Conservation (phyloP, 768 basidiomycete species). For the Punctularia strigosozonata region DNA sequence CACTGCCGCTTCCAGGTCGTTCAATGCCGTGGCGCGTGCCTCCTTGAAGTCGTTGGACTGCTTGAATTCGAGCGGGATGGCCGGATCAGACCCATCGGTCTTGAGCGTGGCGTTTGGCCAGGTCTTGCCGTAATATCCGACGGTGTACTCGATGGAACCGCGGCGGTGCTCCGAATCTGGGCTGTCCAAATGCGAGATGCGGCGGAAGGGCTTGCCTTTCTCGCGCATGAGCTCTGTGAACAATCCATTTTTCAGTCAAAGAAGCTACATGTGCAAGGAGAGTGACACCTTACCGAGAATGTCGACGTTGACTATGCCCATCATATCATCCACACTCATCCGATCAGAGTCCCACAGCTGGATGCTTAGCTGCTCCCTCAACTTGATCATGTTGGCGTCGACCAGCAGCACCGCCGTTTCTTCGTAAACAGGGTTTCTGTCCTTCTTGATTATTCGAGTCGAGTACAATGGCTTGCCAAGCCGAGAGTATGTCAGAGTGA, state of each 20-base stretch:
- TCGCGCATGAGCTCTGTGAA: conserved; percentile 14
- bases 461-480: conserved; percentile 58
- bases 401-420: conserved; percentile 56
- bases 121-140: conserved; percentile 40
- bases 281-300: conserved; percentile 9
- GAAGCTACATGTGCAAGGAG: background rate
- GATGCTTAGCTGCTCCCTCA: conserved; percentile 48
- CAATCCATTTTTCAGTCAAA: background rate
- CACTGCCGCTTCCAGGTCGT: conserved; percentile 29
- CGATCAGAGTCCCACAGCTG: conserved; percentile 69
- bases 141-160: conserved; percentile 34
- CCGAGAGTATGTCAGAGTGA: conserved; percentile 54
- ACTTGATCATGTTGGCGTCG: conserved; percentile 52
- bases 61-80: conserved; percentile 25
- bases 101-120: conserved; percentile 13
- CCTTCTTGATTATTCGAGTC: conserved; percentile 53
- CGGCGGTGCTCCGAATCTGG: conserved; percentile 18
- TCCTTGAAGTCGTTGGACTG: conserved; percentile 39
- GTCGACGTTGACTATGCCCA: conserved; percentile 35
- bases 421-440: conserved; percentile 56
- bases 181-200: conserved; percentile 12
- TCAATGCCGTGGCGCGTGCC: conserved; percentile 30
- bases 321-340: conserved; percentile 30
- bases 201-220: conserved; percentile 15
- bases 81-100: conserved; percentile 22